Base-by-base conservation (phyloP, 2,329 filamentous ascomycete species). In the Monosporascus sp. region DNA sequence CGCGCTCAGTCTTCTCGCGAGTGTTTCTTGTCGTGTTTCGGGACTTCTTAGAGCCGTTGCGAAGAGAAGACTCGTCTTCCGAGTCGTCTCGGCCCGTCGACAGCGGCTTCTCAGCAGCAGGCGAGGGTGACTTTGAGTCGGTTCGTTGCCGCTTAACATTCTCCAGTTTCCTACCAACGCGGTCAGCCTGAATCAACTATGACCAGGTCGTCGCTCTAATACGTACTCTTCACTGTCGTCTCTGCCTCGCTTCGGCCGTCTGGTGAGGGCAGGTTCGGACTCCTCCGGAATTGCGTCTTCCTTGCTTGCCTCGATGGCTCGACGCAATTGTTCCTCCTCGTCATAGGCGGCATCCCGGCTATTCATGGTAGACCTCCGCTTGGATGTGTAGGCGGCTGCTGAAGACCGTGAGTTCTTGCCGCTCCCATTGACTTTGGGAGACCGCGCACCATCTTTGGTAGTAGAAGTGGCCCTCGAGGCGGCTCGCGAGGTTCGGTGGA, bases 201-300 rank as follows among this genome's bases (percentile, higher is more conserved):
- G 51, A 56, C 25, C 31, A 47, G 50, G 53, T 49, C 39, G 20
- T 48, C 49, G 49, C 25, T 54, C 31, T 49, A 9, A 47, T 22
- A 83, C 90, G 72, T 79, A 97, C 93, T 96, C 90, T 80, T 97
- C 91, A 66, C 90, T 96, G 56, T 94, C 90, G 64, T 94, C 96
- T 57, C 93, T 83, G 56, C 85, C 86, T 64, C 94, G 80, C 74
- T 99, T 99, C 24, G 83, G 80, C 65, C 89, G 84, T 58, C 88
- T 80, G 49, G 74, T 79, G 39, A 14, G 7, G 42, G 75, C 74
- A 37, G 71, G 77, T 37, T 86, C 84, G 14, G 68, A 66, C 36
- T 77, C 70, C 11, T 76, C 75, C 14, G 75, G 71, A 47, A 78
- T 76, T 11, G 80, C 84, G 44, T 95, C 90, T 65, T 89, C 86